phyloP scores from a whole-genome alignment of 169 alveolate genomes.

The Plasmodium billcollinsi region DNA sequence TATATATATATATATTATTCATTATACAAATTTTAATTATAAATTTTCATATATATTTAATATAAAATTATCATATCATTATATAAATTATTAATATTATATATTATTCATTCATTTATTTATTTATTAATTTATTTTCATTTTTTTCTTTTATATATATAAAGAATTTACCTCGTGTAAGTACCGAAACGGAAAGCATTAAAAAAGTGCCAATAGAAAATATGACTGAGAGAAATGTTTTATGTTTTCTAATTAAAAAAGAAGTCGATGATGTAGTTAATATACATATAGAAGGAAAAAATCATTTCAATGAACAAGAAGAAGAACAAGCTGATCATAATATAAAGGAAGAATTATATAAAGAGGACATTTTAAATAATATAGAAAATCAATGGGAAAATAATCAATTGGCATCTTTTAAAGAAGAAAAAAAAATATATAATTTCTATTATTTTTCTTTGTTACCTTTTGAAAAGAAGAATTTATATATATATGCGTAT shows the following conservation, averaged over 20 bases:
- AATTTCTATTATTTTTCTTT: slow-evolving; percentile 61
- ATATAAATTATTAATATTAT: no score
- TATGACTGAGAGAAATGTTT: slow-evolving; percentile 63
- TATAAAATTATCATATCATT: no score
- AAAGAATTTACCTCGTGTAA: slow-evolving; percentile 63
- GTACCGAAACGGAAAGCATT: slow-evolving; percentile 68
- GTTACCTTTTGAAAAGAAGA: slow-evolving; percentile 68
- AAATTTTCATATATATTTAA: no score
- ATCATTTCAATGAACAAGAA: background rate
- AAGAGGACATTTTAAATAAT: background rate
- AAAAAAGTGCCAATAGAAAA: slow-evolving; percentile 63
- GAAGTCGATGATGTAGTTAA: slow-evolving; percentile 20
- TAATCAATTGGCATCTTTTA: slow-evolving; percentile 25
- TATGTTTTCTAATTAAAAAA: slow-evolving; percentile 62
- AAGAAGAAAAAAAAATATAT: slow-evolving; percentile 50
- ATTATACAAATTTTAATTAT: no score
- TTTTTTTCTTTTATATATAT: background rate
- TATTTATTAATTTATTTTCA: slow-evolving; percentile 3
- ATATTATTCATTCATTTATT: background rate
- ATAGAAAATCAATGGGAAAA: slow-evolving; percentile 10
- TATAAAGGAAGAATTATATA: no score
- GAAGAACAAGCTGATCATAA: slow-evolving; percentile 14
- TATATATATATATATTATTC: background rate
- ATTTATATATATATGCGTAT: slow-evolving; percentile 38
- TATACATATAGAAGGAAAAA: slow-evolving; percentile 54